Evolutionary conservation across 139 green algal species (phyloP), one percentile per base, ranked within the genome.

Genomic region (Micractinium conductrix): DNA sequence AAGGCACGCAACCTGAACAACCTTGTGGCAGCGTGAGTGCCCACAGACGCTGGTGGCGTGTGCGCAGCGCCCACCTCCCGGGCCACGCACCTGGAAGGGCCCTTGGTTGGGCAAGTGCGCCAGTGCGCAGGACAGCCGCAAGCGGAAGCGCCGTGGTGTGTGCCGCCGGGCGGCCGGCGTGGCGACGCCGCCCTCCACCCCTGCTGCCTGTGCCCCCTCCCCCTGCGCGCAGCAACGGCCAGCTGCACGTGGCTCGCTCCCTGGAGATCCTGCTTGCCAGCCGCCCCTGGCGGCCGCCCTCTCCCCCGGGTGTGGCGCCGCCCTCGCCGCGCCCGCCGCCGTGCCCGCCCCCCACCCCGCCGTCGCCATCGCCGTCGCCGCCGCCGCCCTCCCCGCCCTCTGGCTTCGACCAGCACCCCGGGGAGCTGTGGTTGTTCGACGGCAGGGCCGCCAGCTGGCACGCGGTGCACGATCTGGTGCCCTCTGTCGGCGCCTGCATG

Each of bases 351-450:
- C 26, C 60, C 60, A 26, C 60, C 19, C 28, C 60, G 26, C 60
- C 60, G 60, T 28, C 60, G 60, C 63, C 63, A n/a, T n/a, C 63
- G 28, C n/a, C n/a, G 28, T n/a, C 63, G n/a, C 63, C n/a, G 9
- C 63, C 63, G 30, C 63, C 63, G n/a, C 63, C 63, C 63, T 40
- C 9, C 8, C 63, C n/a, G 28, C 8, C n/a, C 21, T 4, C n/a
- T 10, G 63, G 63, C n/a, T 4, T 71, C n/a, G 63, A 71, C n/a
- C 63, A n/a, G 6, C 63, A 71, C 30, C 63, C 63, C 1, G 63
- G 63, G 28, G n/a, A 71, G 63, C 42, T 71, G 8, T 71, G 63
- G 63, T n/a, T 71, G 63, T 71, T 71, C 42, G n/a, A 71, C n/a
- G 16, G 28, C 16, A 10, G 7, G 8, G 63, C n/a, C 4, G 63